Evolutionary conservation across 2,329 filamentous ascomycete genomes (phyloP).

Genomic region (Apiospora aurea): DNA sequence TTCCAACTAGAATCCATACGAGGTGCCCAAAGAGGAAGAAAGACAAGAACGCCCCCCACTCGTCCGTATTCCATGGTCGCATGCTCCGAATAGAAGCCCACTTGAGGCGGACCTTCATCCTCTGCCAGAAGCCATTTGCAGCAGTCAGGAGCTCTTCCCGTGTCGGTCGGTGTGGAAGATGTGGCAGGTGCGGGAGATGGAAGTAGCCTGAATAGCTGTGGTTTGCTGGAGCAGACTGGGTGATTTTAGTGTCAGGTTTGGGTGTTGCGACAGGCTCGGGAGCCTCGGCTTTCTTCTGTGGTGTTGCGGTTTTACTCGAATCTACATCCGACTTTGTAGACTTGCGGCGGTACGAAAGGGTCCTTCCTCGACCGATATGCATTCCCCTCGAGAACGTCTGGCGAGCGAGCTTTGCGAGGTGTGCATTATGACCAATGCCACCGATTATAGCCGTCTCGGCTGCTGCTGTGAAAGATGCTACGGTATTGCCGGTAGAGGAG

Average conservation of each 20-base stretch:
- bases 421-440: slow-evolving; percentile 39
- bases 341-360: slow-evolving; percentile 39
- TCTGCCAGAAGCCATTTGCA: slow-evolving; percentile 90
- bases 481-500: slow-evolving; percentile 46
- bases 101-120: slow-evolving; percentile 91
- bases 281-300: slow-evolving; percentile 34
- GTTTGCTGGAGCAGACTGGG: slow-evolving; percentile 35
- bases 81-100: slow-evolving; percentile 96
- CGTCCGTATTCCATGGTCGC: slow-evolving; percentile 92
- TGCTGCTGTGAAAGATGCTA: slow-evolving; percentile 48
- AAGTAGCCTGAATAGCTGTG: slow-evolving; percentile 49
- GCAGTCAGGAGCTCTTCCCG: slow-evolving; percentile 93
- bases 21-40: slow-evolving; percentile 95
- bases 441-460: slow-evolving; percentile 45
- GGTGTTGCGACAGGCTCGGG: slow-evolving; percentile 46
- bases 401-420: slow-evolving; percentile 45
- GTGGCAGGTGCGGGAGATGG: slow-evolving; percentile 51
- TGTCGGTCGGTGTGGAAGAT: slow-evolving; percentile 85
- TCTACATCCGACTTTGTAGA: slow-evolving; percentile 41
- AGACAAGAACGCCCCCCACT: slow-evolving; percentile 92
- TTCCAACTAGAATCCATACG: slow-evolving; percentile 94
- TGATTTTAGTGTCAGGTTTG: slow-evolving; percentile 60
- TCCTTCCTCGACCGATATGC: slow-evolving; percentile 39
- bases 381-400: slow-evolving; percentile 46
- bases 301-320: slow-evolving; percentile 26